Base-by-base conservation (phyloP, 768 basidiomycete species). In the Lepiota subincarnata region DNA sequence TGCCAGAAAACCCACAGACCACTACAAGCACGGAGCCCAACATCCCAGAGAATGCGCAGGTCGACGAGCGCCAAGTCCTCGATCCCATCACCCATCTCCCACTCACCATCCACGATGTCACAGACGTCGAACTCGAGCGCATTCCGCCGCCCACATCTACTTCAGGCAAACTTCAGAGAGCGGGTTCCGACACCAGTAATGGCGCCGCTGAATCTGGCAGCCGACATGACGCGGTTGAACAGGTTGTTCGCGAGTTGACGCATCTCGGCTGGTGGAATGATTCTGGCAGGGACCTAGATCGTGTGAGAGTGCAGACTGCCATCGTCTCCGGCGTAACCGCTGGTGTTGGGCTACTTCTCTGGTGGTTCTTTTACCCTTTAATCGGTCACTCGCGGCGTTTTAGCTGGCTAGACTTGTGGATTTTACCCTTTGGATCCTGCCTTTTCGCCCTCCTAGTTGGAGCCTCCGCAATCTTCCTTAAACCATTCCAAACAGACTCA, bases 21-120 rank as follows among this genome's bases (percentile, higher is more conserved):
- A 24, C 24, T 2, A 24, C 2, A 31, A 31, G 31, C 31, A 31
- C 3, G 31, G 31, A 31, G 8, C 31, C 31, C 31, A 31, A 31
- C 31, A 31, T 31, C 7, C 31, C 31, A 31, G 31, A 8, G 7
- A 8, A 7, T 7, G 8, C 31, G 31, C 31, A 31, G 31, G 31
- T 11, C 64, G 73, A 61, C 49, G 61, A 64, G 38, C 63, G 65
- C 11, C 49, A 61, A 50, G 73, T 76, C 13, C 70, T 68, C 0
- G 74, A 76, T 55, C 74, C 74, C 14, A 63, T 76, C 37, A 76
- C 74, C 16, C 72, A 74, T 52, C 62, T 68, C 1, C 68, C 65
- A 6, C 51, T 74, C 4, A 57, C 59, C 10, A 65, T 76, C 12
- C 71, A 73, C 54, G 70, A 76, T 58, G 58, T 62, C 31, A 65